A percentile compares a stretch with the other conserved stretches of the same genome.
Evolutionary conservation across 176 grass and related monocot genomes (phyloP).

Genomic region (Oryza glumipatula): DNA sequence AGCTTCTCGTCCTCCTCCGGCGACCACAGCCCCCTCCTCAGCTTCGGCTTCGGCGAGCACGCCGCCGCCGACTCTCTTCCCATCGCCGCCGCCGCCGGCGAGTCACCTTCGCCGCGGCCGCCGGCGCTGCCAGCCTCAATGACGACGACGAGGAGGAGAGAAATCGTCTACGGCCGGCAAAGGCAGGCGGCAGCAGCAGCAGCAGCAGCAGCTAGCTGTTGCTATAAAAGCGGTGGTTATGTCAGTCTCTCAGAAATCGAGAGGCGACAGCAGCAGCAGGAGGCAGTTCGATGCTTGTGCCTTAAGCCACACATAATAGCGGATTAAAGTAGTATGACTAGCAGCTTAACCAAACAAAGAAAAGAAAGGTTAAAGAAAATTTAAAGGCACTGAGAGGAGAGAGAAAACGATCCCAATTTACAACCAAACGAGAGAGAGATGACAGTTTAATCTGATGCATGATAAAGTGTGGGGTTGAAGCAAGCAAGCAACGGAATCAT

Average conservation of each 20-base stretch:
- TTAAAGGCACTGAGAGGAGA: too few species aligned
- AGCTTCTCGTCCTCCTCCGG: slow-evolving; percentile 98
- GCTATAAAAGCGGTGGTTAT: slow-evolving; percentile 51
- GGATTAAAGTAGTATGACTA: slow-evolving; percentile 43
- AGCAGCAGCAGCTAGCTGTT: not conserved
- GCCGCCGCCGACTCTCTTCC: slow-evolving; percentile 34
- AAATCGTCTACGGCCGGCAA: too few species aligned
- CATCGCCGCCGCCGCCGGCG: slow-evolving; percentile 16
- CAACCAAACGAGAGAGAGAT: slow-evolving; percentile 22
- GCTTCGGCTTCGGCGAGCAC: slow-evolving; percentile 65
- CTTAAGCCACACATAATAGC: slow-evolving; percentile 52
- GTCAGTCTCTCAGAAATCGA: not conserved
- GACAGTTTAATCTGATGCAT: not conserved
- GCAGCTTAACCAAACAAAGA: slow-evolving; percentile 32
- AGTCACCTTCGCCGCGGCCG: too few species aligned
- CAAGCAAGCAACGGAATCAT: slow-evolving; percentile 36
- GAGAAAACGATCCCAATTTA: not conserved
- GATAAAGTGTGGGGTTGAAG: slow-evolving; percentile 85
- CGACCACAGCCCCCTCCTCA: slow-evolving; percentile 86
- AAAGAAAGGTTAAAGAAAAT: not conserved
- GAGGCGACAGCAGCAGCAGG: slow-evolving; percentile 25
- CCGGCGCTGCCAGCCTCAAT: slow-evolving; percentile 40
- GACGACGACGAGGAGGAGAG: slow-evolving; percentile 23
- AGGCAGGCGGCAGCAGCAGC: slow-evolving; percentile 9
- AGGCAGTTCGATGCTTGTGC: slow-evolving; percentile 49